These are phyloP conservation scores for Anisodus acutangulus DNA, from an alignment of 257 asterid species.

Conservation along the genomic window DNA sequence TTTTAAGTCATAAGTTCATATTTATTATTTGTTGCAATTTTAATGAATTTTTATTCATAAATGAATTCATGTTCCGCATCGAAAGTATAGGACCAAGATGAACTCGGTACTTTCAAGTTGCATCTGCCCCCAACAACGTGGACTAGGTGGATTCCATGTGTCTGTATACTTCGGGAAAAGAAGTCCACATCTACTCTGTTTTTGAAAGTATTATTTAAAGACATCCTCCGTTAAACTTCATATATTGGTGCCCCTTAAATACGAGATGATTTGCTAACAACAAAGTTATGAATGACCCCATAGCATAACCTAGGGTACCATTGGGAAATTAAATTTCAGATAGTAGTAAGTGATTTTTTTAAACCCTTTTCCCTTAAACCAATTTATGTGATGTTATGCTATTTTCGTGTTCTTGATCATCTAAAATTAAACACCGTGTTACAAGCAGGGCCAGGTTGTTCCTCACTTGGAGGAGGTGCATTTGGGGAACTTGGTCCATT, in stretches of 20 bases:
- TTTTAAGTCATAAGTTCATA: no score
- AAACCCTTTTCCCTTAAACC: no score
- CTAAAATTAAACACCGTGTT: background rate
- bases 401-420: background rate
- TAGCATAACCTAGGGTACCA: no score
- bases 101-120: no score
- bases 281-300: no score
- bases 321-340: background rate
- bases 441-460: conserved; percentile 34
- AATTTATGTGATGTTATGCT: no score
- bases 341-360: background rate
- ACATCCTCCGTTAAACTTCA: background rate
- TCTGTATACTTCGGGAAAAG: background rate
- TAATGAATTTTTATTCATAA: no score
- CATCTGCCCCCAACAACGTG: no score
- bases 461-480: conserved; percentile 39
- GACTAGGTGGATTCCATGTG: background rate
- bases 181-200: background rate
- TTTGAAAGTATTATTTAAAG: background rate
- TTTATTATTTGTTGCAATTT: no score
- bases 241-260: background rate
- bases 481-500: conserved; percentile 38
- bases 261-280: no score
- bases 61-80: no score
- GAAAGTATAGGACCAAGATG: no score